Evolutionary conservation across 2,329 filamentous ascomycete genomes (phyloP).

Genomic region (Harringtonia aguacate): DNA sequence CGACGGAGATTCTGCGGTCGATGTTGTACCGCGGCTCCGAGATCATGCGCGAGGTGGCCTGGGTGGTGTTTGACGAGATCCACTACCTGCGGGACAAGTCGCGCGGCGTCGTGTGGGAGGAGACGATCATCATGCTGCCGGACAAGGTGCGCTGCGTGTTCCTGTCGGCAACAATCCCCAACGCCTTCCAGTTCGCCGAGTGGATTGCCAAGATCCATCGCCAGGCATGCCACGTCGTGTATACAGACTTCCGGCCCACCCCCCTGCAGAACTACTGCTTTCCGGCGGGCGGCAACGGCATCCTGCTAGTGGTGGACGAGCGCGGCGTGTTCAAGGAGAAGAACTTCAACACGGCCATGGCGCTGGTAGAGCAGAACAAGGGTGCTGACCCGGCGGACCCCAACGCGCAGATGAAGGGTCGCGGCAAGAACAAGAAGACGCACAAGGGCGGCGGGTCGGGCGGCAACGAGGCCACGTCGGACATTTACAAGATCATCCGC

Average conservation of each 20-base stretch:
- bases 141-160: conserved; percentile 99
- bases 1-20: conserved; percentile 95
- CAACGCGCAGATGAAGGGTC: conserved; percentile 71
- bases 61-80: conserved; percentile 98
- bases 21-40: conserved; percentile 98
- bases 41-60: conserved; percentile 98
- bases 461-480: conserved; percentile 53
- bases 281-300: conserved; percentile 82
- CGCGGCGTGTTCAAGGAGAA: conserved; percentile 93
- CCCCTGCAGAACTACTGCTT: conserved; percentile 98
- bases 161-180: conserved; percentile 93
- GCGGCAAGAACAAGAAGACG: conserved; percentile 82
- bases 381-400: conserved; percentile 73
- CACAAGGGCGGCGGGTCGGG: conserved; percentile 76
- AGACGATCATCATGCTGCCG: conserved; percentile 94
- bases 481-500: conserved; percentile 95
- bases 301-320: conserved; percentile 90
- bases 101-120: conserved; percentile 96
- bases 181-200: conserved; percentile 97
- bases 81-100: conserved; percentile 95
- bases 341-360: conserved; percentile 96
- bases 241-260: conserved; percentile 95
- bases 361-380: conserved; percentile 76
- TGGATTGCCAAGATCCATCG: conserved; percentile 98
- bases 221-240: conserved; percentile 97